Percentiles rank a stretch among this genome's conserved stretches.
Evolutionary conservation across 1,284 basidiomycete genomes (phyloP).

Genomic region (Rhodotorula sp.): DNA sequence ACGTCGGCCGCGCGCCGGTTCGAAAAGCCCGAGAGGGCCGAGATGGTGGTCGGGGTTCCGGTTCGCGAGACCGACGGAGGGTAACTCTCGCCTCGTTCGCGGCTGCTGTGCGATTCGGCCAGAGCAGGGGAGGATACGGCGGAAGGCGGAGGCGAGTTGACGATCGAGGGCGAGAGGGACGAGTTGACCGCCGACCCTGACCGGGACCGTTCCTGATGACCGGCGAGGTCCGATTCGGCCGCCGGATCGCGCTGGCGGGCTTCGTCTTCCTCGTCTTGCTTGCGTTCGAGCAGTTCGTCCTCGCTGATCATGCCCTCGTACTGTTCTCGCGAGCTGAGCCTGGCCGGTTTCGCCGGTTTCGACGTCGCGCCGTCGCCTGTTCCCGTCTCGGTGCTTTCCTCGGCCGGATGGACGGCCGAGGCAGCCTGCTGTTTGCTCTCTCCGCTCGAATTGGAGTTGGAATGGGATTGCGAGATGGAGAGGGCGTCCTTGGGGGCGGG

Average conservation of each 20-base stretch:
- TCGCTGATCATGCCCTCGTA: slow-evolving; percentile 6
- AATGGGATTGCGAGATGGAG: neutral
- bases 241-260: neutral
- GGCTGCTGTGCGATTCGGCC: too few relatives aligned
- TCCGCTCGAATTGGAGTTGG: neutral
- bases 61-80: neutral
- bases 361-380: too few relatives aligned
- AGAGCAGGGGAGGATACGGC: neutral
- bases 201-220: too few relatives aligned
- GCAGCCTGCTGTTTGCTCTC: neutral
- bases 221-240: too few relatives aligned
- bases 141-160: neutral
- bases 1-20: slow-evolving; percentile 1
- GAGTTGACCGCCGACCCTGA: neutral
- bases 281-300: neutral
- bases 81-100: neutral
- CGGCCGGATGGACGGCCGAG: neutral
- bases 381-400: neutral
- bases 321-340: slow-evolving; percentile 4
- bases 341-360: too few relatives aligned
- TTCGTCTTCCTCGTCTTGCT: neutral
- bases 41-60: neutral
- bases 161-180: neutral
- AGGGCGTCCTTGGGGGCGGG: neutral
- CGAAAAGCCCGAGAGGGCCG: neutral